Base-by-base conservation (phyloP, 192 early-diverging fungal genomes). In the Coemansia erecta region DNA sequence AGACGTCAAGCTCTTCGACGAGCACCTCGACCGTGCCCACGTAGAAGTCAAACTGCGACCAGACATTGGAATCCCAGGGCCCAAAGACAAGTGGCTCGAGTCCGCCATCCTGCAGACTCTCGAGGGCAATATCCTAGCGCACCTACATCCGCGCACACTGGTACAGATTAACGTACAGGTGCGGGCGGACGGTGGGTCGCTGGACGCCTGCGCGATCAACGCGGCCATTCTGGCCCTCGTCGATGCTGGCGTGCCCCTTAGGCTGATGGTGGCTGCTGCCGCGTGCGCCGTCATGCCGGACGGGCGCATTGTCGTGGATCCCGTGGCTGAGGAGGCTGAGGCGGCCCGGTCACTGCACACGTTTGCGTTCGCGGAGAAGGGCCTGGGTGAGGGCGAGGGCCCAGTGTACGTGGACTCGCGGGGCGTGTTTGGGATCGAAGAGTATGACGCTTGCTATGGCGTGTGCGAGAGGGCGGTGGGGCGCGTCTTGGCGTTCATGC, bases 151-250 rank as follows among this genome's bases (percentile, higher is more conserved):
- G 24, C 82, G 95, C 28, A 95, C 95, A 3, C 46, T 83, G 37
- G 84, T 99, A 14, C 87, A 90, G 61, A 89, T 99, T 55, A 92
- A 90, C 9, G 58, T 91, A 18, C 97, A 99, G 68, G 85, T 90
- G 8, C 81, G 87, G 58, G 81, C 86, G 46, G 89, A 88, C 58
- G 94, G 97, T 69, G 97, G 97, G 60, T 83, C 83, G 19, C 91
- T 94, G 61, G 75, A 73, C 24, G 62, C 94, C 10, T 81, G 87
- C 6, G 86, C 89, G 4, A 84, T 96, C 41, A 97, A 97, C 68
- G 93, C 94, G 3, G 81, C 86, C 0, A 79, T 86, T 2, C 49
- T 98, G 61, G 93, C 94, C 2, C 82, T 98, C 21, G 60, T 98
- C 45, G 93, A 99, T 69, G 93, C 95, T 9, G 95, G 91, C 14